Evolutionary conservation across 352 stramenopile species (phyloP), one percentile per base, ranked within the genome.

Genomic region (Globisporangium irregulare): DNA sequence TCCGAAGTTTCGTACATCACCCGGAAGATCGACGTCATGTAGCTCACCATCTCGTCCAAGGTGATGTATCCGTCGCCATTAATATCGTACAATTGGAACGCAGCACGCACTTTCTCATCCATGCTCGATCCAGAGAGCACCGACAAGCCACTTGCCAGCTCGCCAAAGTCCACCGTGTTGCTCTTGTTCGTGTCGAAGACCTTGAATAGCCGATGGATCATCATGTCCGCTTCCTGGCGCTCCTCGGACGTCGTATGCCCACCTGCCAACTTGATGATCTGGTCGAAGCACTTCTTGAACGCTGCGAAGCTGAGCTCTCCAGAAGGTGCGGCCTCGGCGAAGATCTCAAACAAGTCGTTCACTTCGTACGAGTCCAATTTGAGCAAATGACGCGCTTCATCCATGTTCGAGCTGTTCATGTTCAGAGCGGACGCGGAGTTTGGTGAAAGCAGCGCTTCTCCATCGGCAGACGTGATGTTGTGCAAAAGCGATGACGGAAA

Each of bases 1-100:
- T 92, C 84, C 24, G 87, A 93, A 24, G 87, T 95, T 70, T 94
- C 87, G 66, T 93, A 94, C 88, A 97, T 96, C 60, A 96, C 88
- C 64, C 89, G 89, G 61, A 97, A 96, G 60, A 97, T 92, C 34
- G 88, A 94, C 36, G 82, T 94, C 84, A 96, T 89, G 75, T 95
- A 96, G 68, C 75, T 91, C 38, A 89, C 77, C 86, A 97, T 95
- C 69, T 97, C 90, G 56, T 94, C 86, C 66, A 91, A 71, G 36
- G 85, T 91, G 55, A 95, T 95, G 73, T 81, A 95, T 3, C 87
- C 87, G 68, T 95, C 85, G 56, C 84, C 82, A 67, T 95, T 93
- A 63, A 91, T 81, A 64, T 97, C 87, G 61, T 95, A 94, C 34
- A 97, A 68, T 54, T 91, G 84, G 64, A 97, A 97, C 3, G 86